Evolutionary conservation across 202 grass and related monocot species (phyloP), one percentile per base, ranked within the genome.

Genomic region (Zizania palustris): DNA sequence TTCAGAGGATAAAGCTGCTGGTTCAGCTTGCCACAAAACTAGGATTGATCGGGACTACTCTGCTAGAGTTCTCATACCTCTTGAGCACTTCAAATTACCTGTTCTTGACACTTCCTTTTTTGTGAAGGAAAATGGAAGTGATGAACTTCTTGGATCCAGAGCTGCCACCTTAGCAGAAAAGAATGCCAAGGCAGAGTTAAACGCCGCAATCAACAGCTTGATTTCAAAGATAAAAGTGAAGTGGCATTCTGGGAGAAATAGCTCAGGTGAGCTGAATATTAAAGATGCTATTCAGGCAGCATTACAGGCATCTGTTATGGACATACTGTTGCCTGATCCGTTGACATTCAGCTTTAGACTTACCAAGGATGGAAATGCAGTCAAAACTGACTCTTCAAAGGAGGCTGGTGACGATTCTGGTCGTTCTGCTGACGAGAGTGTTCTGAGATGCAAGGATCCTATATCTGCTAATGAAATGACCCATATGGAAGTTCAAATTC

Each of bases 191-290:
- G 84, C 96, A 64, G 96, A 98, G 82, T 60, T 99, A 71, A 96
- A 93, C n/a, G 87, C 89, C 12, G 90, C 89, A 54, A 99, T 99
- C 80, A 90, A 83, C 69, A 92, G 88, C 72, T 84, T 99, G 75
- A 99, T 99, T 72, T 92, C 90, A 38, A 99, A 95, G 89, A 99
- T 99, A 84, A 93, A 99, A 88, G 92, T 96, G 80, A 90, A 73
- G 76, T 99, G 96, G 96, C 78, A 99, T 78, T 99, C 96, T 51
- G 96, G 96, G 71, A 84, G 96, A 81, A 99, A 96, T 83, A 99
- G 96, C 59, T 90, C 79, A 34, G 96, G 96, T 40, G 96, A 99
- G 74, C 81, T 99, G 85, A 99, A 96, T 87, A 92, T 89, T 42
- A 99, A 93, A 84, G 92, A 99, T 86, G 92, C 96, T 80, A 93